Base-by-base conservation (phyloP, 2,329 filamentous ascomycete genomes). In the Plenodomus biglobosus region DNA sequence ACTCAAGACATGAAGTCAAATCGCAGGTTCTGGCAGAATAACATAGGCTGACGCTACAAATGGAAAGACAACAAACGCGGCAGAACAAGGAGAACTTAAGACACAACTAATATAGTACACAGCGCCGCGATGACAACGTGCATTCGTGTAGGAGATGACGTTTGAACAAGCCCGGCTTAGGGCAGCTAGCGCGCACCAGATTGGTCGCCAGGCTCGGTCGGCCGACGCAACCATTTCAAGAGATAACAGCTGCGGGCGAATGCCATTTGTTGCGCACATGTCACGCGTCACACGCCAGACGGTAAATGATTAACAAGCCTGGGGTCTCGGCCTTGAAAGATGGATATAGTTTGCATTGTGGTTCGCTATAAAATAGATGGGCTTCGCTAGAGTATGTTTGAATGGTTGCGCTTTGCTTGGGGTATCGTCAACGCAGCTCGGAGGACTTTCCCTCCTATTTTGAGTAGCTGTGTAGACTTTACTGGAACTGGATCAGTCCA, bases 391-490 rank as follows among this genome's bases (percentile, higher is more conserved):
- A 18, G 35, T 18, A 18, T 20, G 51, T 58, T 55, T 54, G 46
- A 56, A 55, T 61, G 50, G 37, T 43, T 48, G 55, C 56, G 51
- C 52, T 56, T 52, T 42, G 46, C 52, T 52, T 49, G 48, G 55
- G 61, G 61, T 64, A 64, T 64, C 59, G 50, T 60, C 48, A 48
- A 59, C 53, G 48, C 40, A 51, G 34, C 42, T 52, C 50, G 43
- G 46, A 50, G 8, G 35, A 8, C 16, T 48, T 39, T 38, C 40
- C 44, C 39, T 45, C 34, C 22, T 42, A 16, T 35, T 49, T 30
- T 44, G 24, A 45, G 32, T 15, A 21, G 53, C 44, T 41, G 35
- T 15, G 43, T 38, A n/a, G 20, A 22, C 32, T 8, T 43, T 38
- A 24, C 42, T 38, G n/a, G n/a, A 30, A n/a, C 38, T 36, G 35